Conservation (phyloP, 345 rosid species). For the Gossypium anomalum region DNA sequence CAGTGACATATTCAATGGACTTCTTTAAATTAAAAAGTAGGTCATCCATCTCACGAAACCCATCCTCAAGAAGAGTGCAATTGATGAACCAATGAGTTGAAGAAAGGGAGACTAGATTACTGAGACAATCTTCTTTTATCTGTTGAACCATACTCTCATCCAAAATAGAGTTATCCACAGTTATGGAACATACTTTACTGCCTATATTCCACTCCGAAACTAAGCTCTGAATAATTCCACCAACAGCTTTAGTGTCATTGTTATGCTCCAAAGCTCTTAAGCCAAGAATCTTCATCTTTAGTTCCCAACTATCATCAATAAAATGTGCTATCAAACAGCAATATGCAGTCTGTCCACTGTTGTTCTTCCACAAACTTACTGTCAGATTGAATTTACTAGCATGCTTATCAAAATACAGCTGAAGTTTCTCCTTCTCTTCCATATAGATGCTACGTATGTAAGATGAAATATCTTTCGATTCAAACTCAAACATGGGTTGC, state of each 20-base stretch:
- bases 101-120: not conserved
- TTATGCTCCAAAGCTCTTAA: not conserved
- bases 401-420: no score
- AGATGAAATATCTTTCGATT: not conserved
- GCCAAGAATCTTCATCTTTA: not conserved
- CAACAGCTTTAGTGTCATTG: not conserved
- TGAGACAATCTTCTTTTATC: not conserved
- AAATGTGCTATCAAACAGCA: no score
- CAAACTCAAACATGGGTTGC: no score
- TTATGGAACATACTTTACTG: not conserved
- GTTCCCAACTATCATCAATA: not conserved
- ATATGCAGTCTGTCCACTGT: no score
- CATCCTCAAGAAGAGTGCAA: not conserved
- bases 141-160: not conserved
- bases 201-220: not conserved
- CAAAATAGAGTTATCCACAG: not conserved
- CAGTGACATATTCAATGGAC: not conserved
- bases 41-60: not conserved
- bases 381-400: not conserved
- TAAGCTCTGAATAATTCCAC: not conserved
- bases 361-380: not conserved
- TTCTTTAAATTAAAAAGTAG: not conserved
- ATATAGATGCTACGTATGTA: not conserved
- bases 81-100: not conserved
- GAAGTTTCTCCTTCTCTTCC: not conserved